A percentile compares a stretch with the other conserved stretches of the same genome.
These are phyloP conservation scores for Akebia trifoliata DNA, from an alignment of 164 flowering plant genomes.

Conservation along the genomic window DNA sequence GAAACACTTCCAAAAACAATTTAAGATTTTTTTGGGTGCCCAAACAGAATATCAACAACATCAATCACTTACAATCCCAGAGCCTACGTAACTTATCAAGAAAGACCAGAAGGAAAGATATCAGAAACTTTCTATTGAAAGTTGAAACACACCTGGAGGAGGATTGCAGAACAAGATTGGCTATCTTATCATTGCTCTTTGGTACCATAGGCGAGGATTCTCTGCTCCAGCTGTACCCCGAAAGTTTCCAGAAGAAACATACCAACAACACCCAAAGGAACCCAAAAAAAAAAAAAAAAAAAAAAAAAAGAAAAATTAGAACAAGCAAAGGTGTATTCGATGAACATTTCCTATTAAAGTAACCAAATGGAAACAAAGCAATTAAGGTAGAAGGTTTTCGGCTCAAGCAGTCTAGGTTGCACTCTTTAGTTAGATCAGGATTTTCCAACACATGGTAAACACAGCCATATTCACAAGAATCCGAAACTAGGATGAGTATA, in stretches of 20 bases:
- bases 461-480: no score
- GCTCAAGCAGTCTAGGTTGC: background rate
- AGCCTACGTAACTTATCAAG: no score
- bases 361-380: background rate
- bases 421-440: background rate
- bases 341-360: background rate
- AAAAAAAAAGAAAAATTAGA: background rate
- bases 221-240: constrained; percentile 5
- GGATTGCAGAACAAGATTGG: background rate
- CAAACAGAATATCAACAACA: no score
- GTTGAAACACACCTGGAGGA: constrained; percentile 2
- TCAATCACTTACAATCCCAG: no score
- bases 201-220: constrained; percentile 1
- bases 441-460: background rate
- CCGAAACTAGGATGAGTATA: no score
- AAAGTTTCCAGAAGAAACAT: no score
- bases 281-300: background rate
- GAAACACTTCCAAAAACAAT: no score
- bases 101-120: background rate
- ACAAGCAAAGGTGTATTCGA: background rate
- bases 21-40: no score
- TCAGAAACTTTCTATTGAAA: constrained; percentile 5
- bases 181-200: constrained; percentile 4
- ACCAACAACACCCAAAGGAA: no score
- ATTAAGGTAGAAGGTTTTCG: background rate